A percentile compares a stretch with the other conserved stretches of the same genome.
Evolutionary conservation across 768 basidiomycete genomes (phyloP).

Genomic region (Amanita pallidorosea): DNA sequence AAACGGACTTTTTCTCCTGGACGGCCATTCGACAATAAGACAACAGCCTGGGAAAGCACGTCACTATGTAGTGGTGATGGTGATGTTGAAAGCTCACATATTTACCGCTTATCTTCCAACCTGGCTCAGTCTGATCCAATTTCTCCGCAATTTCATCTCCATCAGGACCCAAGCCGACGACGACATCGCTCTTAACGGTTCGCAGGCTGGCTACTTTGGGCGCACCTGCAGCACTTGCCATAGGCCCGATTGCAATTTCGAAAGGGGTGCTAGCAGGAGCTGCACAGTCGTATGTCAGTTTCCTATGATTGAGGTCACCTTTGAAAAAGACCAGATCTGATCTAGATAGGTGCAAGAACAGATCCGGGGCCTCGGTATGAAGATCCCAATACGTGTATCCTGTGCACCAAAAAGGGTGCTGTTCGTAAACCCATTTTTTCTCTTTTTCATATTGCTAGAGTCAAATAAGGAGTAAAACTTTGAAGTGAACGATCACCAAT

Average conservation of each 20-base stretch:
- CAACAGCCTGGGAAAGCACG: slow-evolving; percentile 53
- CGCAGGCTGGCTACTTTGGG: slow-evolving; percentile 80
- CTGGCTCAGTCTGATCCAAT: slow-evolving; percentile 78
- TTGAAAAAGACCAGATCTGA: slow-evolving; percentile 93
- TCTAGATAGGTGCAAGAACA: slow-evolving; percentile 85
- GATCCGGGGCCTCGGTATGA: slow-evolving; percentile 74
- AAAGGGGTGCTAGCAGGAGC: slow-evolving; percentile 84
- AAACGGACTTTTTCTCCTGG: slow-evolving; percentile 85
- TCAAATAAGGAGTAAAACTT: slow-evolving; percentile 2
- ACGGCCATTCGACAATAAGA: slow-evolving; percentile 78
- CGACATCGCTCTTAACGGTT: slow-evolving; percentile 93
- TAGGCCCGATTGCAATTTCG: slow-evolving; percentile 82
- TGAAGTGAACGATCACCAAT: background rate
- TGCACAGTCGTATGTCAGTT: slow-evolving; percentile 80
- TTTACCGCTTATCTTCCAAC: slow-evolving; percentile 98
- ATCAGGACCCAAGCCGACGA: slow-evolving; percentile 69
- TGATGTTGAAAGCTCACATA: slow-evolving; percentile 50
- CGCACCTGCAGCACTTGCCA: slow-evolving; percentile 82
- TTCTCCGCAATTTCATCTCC: slow-evolving; percentile 64
- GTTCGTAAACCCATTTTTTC: slow-evolving; percentile 90
- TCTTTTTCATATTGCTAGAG: slow-evolving; percentile 81
- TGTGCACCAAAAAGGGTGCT: slow-evolving; percentile 94
- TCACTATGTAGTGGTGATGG: background rate
- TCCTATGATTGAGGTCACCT: slow-evolving; percentile 90
- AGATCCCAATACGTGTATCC: slow-evolving; percentile 92